phyloP scores from a whole-genome alignment of 352 stramenopile genomes.

The Phytophthora sansomeana region DNA sequence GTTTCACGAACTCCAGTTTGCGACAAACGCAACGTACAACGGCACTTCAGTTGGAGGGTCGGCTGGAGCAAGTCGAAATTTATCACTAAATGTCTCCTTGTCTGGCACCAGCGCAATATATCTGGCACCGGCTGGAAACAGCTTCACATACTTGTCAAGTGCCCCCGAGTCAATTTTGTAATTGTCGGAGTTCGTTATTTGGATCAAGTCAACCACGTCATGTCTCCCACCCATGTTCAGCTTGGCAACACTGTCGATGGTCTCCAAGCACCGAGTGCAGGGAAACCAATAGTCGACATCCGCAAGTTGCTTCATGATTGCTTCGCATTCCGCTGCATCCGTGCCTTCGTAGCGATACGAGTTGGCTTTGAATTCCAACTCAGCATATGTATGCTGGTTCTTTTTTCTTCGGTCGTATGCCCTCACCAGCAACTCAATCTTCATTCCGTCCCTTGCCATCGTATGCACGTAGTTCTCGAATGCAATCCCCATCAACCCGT shows the following conservation, averaged over 20 bases:
- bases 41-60: slow-evolving; percentile 24
- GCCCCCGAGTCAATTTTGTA: slow-evolving; percentile 30
- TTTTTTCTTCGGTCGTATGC: slow-evolving; percentile 21
- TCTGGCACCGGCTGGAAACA: slow-evolving; percentile 8
- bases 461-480: slow-evolving; percentile 40
- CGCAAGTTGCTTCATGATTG: slow-evolving; percentile 19
- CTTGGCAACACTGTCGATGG: slow-evolving; percentile 32
- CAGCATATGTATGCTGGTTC: too few relatives aligned
- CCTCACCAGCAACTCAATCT: slow-evolving; percentile 29
- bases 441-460: slow-evolving; percentile 26
- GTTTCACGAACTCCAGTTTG: slow-evolving; percentile 20
- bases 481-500: slow-evolving; percentile 39
- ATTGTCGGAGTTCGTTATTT: slow-evolving; percentile 27
- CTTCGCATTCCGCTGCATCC: slow-evolving; percentile 27
- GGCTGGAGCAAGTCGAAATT: slow-evolving; percentile 25
- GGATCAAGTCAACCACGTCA: slow-evolving; percentile 20
- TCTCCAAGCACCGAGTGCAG: slow-evolving; percentile 16
- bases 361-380: too few relatives aligned
- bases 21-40: slow-evolving; percentile 22
- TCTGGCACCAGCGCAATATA: slow-evolving; percentile 29
- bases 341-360: too few relatives aligned
- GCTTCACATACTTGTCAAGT: slow-evolving; percentile 20
- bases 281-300: slow-evolving; percentile 31
- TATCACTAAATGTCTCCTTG: slow-evolving; percentile 24
- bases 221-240: slow-evolving; percentile 20